Conservation (phyloP, 345 rosid genomes). For the Carallia pectinifolia region DNA sequence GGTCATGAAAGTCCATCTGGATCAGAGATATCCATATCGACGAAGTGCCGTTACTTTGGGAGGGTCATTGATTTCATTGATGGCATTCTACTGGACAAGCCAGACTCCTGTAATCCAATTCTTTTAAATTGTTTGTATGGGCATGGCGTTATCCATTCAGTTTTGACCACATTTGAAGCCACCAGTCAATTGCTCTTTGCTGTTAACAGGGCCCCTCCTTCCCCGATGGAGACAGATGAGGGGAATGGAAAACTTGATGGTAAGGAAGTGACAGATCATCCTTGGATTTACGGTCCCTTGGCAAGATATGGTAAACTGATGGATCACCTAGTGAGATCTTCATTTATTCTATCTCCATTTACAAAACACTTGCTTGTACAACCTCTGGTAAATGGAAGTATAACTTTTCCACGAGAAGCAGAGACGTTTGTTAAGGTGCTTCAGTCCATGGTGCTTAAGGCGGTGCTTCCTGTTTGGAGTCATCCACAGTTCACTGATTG, state of each 20-base stretch:
- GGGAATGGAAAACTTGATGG: slow-evolving; percentile 57
- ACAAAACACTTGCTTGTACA: slow-evolving; percentile 82
- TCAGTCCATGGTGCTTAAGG: slow-evolving; percentile 90
- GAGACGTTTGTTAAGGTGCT: slow-evolving; percentile 89
- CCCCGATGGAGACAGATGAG: slow-evolving; percentile 94
- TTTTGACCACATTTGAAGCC: slow-evolving; percentile 94
- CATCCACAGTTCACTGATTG: slow-evolving; percentile 84
- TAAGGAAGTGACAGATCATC: slow-evolving; percentile 64
- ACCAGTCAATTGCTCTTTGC: slow-evolving; percentile 80
- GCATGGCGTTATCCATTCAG: slow-evolving; percentile 70
- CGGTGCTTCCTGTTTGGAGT: slow-evolving; percentile 87
- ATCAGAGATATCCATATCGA: slow-evolving; percentile 58
- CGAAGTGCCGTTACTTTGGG: slow-evolving; percentile 94
- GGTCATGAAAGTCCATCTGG: slow-evolving; percentile 53
- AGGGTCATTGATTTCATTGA: slow-evolving; percentile 88
- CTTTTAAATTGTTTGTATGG: slow-evolving; percentile 77
- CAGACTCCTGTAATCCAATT: slow-evolving; percentile 88
- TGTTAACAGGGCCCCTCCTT: slow-evolving; percentile 62
- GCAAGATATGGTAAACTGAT: slow-evolving; percentile 86
- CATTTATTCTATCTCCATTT: slow-evolving; percentile 77
- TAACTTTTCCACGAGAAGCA: slow-evolving; percentile 76
- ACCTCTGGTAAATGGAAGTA: slow-evolving; percentile 61
- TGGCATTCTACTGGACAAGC: slow-evolving; percentile 77
- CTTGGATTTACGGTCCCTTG: slow-evolving; percentile 92
- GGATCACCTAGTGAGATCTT: slow-evolving; percentile 95